A percentile compares a stretch with the other conserved stretches of the same genome.
Conservation (phyloP, 2,329 filamentous ascomycete species). For the Alternaria dauci region DNA sequence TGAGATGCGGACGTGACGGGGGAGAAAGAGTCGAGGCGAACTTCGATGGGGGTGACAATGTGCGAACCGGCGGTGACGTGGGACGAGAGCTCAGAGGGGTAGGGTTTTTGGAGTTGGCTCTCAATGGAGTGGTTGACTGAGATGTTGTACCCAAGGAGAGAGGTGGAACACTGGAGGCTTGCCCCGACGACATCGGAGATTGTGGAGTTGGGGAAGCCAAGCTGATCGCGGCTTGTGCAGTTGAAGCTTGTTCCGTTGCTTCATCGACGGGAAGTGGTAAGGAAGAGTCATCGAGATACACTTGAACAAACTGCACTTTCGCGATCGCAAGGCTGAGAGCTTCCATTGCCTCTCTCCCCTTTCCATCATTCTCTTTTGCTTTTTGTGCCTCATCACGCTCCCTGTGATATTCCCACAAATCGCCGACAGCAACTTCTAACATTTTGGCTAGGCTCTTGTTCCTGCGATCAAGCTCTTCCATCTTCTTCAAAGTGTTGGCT, state of each 20-base stretch:
- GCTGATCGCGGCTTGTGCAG: conserved; percentile 30
- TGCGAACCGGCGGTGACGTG: conserved; percentile 25
- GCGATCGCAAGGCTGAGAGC: conserved; percentile 59
- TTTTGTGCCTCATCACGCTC: conserved; percentile 55
- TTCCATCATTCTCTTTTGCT: conserved; percentile 35
- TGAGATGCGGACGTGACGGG: conserved; percentile 69
- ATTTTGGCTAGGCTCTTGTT: conserved; percentile 73
- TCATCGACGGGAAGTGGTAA: conserved; percentile 55
- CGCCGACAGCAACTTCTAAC: conserved; percentile 71
- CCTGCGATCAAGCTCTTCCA: conserved; percentile 65
- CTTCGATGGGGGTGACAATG: conserved; percentile 20
- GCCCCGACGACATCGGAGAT: conserved; percentile 28
- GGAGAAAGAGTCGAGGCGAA: conserved; percentile 39
- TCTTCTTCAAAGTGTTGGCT: conserved; percentile 36
- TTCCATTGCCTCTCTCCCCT: conserved; percentile 49
- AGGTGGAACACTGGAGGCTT: conserved; percentile 33
- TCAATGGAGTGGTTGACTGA: conserved; percentile 11
- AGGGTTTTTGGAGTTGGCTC: conserved; percentile 10
- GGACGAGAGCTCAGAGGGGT: conserved; percentile 21
- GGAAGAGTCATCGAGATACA: conserved; percentile 58
- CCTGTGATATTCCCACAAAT: conserved; percentile 68
- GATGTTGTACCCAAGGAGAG: conserved; percentile 19
- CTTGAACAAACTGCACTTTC: conserved; percentile 61
- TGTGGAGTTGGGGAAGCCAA: conserved; percentile 29
- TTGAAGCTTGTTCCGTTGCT: conserved; percentile 35